phyloP scores from a whole-genome alignment of 768 basidiomycete genomes.

The Pleurotus platypus region DNA sequence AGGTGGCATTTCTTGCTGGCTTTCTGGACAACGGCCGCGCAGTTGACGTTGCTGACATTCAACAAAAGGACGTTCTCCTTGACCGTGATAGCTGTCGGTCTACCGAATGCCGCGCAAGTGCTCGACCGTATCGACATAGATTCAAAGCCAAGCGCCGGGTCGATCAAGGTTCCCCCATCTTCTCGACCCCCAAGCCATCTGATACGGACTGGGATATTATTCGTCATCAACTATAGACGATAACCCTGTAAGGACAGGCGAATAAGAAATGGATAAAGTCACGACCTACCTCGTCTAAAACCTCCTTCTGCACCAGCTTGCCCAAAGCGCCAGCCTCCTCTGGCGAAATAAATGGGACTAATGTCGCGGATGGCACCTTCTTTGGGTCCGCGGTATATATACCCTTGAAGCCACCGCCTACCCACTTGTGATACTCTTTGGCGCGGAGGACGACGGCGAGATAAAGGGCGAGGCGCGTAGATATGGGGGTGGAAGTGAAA shows the following conservation, averaged over 20 bases:
- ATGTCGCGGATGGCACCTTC: background rate
- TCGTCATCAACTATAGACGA: background rate
- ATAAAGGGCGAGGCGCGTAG: background rate
- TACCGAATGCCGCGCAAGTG: background rate
- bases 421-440: conserved; percentile 2
- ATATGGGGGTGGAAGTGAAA: background rate
- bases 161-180: background rate
- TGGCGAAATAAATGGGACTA: conserved; percentile 4
- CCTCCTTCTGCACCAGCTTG: background rate
- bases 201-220: background rate
- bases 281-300: background rate
- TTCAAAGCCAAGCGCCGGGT: background rate
- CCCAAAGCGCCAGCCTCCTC: background rate
- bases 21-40: no score
- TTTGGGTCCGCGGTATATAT: conserved; percentile 3
- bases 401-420: background rate
- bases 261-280: background rate
- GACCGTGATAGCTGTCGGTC: conserved; percentile 1
- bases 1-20: no score
- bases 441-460: background rate
- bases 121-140: no score
- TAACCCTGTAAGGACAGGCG: background rate
- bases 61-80: conserved; percentile 1
- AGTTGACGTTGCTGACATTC: background rate
- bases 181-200: background rate